A percentile compares a stretch with the other conserved stretches of the same genome.
Conservation (phyloP, 2,329 filamentous ascomycete species). For the Tolypocladium sp. region DNA sequence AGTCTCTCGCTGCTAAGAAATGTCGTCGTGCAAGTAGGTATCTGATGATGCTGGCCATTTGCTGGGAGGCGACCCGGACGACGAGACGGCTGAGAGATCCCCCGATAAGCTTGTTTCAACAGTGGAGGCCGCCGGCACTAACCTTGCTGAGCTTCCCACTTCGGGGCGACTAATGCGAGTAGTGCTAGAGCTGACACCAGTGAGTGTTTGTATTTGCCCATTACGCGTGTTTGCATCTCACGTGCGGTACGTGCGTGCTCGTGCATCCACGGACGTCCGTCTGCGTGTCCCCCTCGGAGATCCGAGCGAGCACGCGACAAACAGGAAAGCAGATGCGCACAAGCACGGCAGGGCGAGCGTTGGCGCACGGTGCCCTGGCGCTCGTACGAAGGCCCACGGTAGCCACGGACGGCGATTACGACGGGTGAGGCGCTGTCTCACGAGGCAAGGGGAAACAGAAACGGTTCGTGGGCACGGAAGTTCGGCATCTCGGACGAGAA, state of each 20-base stretch:
- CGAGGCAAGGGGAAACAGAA: background rate
- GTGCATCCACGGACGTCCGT: background rate
- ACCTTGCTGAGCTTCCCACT: background rate
- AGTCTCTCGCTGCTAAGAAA: no score
- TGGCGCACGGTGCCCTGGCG: no score
- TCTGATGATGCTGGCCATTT: no score
- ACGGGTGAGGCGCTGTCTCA: background rate
- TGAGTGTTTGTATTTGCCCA: background rate
- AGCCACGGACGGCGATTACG: background rate
- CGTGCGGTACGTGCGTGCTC: background rate
- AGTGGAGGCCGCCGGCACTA: background rate
- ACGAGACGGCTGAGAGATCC: background rate
- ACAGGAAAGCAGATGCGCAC: no score
- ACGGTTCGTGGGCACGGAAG: background rate
- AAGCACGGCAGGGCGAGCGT: no score
- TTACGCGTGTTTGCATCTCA: background rate
- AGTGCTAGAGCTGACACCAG: background rate
- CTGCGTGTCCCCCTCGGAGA: no score
- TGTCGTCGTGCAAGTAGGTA: no score
- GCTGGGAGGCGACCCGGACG: no score
- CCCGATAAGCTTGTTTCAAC: background rate
- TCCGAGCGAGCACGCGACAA: no score
- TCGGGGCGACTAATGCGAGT: background rate
- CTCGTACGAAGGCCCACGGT: background rate
- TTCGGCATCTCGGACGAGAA: background rate